A percentile compares a stretch with the other conserved stretches of the same genome.
Conservation (phyloP, 768 basidiomycete genomes). For the Lactarius trivialis region DNA sequence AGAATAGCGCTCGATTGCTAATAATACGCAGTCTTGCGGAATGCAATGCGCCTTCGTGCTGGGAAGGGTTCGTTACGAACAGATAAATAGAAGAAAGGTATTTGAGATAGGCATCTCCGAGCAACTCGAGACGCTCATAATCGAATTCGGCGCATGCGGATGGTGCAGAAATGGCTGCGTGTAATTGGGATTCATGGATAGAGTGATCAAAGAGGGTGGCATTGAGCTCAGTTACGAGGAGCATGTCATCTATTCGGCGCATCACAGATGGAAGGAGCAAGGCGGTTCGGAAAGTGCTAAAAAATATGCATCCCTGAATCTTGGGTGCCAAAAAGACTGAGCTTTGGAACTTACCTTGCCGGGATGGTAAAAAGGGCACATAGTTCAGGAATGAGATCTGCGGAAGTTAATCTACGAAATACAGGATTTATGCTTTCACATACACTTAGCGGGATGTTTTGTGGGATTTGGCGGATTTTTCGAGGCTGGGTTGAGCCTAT, state of each 20-base stretch:
- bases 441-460: slow-evolving; percentile 55
- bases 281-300: slow-evolving; percentile 60
- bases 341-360: slow-evolving; percentile 46
- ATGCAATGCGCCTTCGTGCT: slow-evolving; percentile 65
- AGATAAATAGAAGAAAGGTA: slow-evolving; percentile 67
- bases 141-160: slow-evolving; percentile 63
- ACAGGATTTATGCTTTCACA: slow-evolving; percentile 22
- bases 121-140: slow-evolving; percentile 80
- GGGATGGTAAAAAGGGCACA: slow-evolving; percentile 66
- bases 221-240: slow-evolving; percentile 76
- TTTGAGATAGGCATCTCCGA: slow-evolving; percentile 84
- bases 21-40: slow-evolving; percentile 60
- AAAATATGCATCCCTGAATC: slow-evolving; percentile 1
- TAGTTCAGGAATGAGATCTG: slow-evolving; percentile 51
- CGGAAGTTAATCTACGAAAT: slow-evolving; percentile 2
- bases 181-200: slow-evolving; percentile 55
- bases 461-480: slow-evolving; percentile 33
- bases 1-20: slow-evolving; percentile 62
- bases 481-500: slow-evolving; percentile 53
- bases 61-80: slow-evolving; percentile 60
- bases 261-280: slow-evolving; percentile 70
- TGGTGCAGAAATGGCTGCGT: slow-evolving; percentile 62
- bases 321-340: not conserved
- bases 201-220: slow-evolving; percentile 54
- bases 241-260: slow-evolving; percentile 62